Evolutionary conservation across 2,329 filamentous ascomycete genomes (phyloP).

Genomic region (Penicillium psychrosexuale): DNA sequence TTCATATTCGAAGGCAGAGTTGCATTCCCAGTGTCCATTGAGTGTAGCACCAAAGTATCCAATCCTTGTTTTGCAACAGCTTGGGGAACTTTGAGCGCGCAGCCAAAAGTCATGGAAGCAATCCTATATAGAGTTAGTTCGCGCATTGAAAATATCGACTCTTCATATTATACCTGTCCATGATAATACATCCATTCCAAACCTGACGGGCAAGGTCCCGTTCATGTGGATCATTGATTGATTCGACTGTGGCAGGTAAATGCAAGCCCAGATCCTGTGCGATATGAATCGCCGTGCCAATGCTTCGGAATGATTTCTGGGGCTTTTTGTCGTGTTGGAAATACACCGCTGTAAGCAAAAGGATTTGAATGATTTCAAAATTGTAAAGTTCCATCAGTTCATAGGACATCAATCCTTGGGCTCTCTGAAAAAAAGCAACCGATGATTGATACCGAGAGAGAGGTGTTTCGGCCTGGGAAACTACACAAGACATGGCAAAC

Average conservation of each 20-base stretch:
- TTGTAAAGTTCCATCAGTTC: slow-evolving; percentile 4
- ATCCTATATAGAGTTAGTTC: neutral
- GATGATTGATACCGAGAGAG: slow-evolving; percentile 2
- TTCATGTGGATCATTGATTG: neutral
- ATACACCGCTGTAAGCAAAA: slow-evolving; percentile 7
- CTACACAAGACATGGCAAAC: slow-evolving; percentile 12
- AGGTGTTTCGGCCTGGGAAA: slow-evolving; percentile 6
- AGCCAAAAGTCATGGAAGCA: slow-evolving; percentile 6
- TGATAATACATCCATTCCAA: slow-evolving; percentile 8
- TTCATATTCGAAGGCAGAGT: slow-evolving; percentile 2
- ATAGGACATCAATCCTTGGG: slow-evolving; percentile 6
- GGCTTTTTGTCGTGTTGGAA: slow-evolving; percentile 3
- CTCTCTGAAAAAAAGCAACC: slow-evolving; percentile 3
- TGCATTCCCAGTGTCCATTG: neutral
- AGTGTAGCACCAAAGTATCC: neutral
- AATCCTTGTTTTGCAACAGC: slow-evolving; percentile 3
- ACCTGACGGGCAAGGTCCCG: slow-evolving; percentile 3
- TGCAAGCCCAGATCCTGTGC: slow-evolving; percentile 6
- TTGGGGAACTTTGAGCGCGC: neutral
- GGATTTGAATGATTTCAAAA: slow-evolving; percentile 7
- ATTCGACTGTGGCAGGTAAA: neutral
- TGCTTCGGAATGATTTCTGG: slow-evolving; percentile 3
- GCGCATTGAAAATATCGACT: neutral
- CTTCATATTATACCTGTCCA: slow-evolving; percentile 1
- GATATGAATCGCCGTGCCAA: slow-evolving; percentile 6